These are phyloP conservation scores for Xylaria sp. DNA, from an alignment of 2,329 filamentous ascomycete species.

Conservation along the genomic window DNA sequence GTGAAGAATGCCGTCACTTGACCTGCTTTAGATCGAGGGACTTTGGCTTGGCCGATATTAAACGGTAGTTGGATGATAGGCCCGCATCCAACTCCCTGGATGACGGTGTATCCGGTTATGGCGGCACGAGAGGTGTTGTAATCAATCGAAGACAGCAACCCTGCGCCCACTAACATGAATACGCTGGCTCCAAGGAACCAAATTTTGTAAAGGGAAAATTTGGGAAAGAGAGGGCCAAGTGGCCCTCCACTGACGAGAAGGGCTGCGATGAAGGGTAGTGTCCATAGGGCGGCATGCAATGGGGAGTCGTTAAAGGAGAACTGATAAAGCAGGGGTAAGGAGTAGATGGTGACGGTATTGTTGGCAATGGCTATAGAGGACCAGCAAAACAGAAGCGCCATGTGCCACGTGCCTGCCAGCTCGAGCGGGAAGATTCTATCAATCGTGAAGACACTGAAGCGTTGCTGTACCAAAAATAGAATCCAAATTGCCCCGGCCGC, in stretches of 20 bases:
- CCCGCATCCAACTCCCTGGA: slow-evolving; percentile 27
- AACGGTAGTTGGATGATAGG: slow-evolving; percentile 29
- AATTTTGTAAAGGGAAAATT: slow-evolving; percentile 19
- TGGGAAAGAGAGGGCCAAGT: slow-evolving; percentile 26
- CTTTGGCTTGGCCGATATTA: slow-evolving; percentile 33
- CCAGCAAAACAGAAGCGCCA: slow-evolving; percentile 31
- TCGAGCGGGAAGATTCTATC: slow-evolving; percentile 33
- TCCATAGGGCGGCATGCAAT: slow-evolving; percentile 9
- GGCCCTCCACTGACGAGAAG: slow-evolving; percentile 21
- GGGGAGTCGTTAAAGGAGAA: slow-evolving; percentile 24
- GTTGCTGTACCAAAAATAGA: slow-evolving; percentile 21
- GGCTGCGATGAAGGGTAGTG: slow-evolving; percentile 26
- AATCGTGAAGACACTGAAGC: slow-evolving; percentile 21
- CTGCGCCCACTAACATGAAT: slow-evolving; percentile 23
- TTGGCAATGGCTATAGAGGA: slow-evolving; percentile 23
- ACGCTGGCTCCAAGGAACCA: slow-evolving; percentile 27
- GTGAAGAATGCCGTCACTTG: slow-evolving; percentile 22
- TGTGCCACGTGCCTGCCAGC: slow-evolving; percentile 23
- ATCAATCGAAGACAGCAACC: slow-evolving; percentile 22
- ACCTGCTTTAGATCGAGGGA: slow-evolving; percentile 4
- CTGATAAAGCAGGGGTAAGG: slow-evolving; percentile 30
- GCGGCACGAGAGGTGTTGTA: slow-evolving; percentile 21
- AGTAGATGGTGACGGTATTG: slow-evolving; percentile 23
- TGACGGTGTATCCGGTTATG: slow-evolving; percentile 28
- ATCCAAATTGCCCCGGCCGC: slow-evolving; percentile 8